A percentile compares a stretch with the other conserved stretches of the same genome.
Evolutionary conservation across 2,329 filamentous ascomycete genomes (phyloP).

Genomic region (Talaromyces sp.): DNA sequence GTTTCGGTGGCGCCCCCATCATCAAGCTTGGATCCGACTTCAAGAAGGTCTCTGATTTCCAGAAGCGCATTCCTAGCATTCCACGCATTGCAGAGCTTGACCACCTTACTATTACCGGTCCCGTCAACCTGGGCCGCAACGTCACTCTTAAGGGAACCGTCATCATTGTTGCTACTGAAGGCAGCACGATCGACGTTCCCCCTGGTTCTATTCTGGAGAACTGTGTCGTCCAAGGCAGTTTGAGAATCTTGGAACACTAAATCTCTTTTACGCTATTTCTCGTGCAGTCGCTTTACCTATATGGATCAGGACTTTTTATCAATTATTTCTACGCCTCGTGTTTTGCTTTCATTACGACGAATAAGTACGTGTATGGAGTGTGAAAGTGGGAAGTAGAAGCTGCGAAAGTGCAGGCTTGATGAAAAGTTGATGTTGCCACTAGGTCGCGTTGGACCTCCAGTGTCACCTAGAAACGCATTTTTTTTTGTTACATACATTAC

Average conservation of each 20-base stretch:
- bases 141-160: constrained; percentile 96
- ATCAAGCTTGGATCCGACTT: constrained; percentile 99
- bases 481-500: background rate
- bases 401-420: background rate
- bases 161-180: constrained; percentile 97
- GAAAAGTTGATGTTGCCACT: background rate
- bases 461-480: background rate
- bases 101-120: constrained; percentile 94
- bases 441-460: background rate
- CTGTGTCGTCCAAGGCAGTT: constrained; percentile 95
- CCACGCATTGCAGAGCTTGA: constrained; percentile 47
- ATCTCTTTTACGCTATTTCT: constrained; percentile 1
- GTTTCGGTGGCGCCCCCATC: constrained; percentile 91
- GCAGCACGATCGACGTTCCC: constrained; percentile 94
- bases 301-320: background rate
- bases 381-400: background rate
- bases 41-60: constrained; percentile 92
- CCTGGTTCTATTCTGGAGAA: constrained; percentile 97
- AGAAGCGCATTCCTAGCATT: constrained; percentile 46
- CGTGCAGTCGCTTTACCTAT: background rate
- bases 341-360: background rate
- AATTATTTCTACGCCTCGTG: background rate
- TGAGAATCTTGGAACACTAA: constrained; percentile 67
- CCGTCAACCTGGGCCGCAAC: constrained; percentile 91
- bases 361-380: background rate